Base-by-base conservation (phyloP, 2,329 filamentous ascomycete species). In the Aureobasidium sp. region DNA sequence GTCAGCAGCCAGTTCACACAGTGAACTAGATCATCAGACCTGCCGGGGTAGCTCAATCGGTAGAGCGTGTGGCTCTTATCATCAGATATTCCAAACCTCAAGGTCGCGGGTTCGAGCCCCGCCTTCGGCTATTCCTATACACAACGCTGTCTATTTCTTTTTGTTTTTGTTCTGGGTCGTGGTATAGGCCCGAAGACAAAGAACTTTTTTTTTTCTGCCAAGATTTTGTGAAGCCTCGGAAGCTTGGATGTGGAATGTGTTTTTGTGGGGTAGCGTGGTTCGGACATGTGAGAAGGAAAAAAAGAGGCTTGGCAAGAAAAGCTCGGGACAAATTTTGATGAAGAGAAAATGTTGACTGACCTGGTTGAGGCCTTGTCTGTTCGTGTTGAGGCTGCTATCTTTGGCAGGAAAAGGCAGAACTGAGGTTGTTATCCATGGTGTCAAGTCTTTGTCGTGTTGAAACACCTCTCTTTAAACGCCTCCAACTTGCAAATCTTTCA, bases 41-140 rank as follows among this genome's bases (percentile, higher is more conserved):
- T 64, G 75, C 75, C 74, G 70, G 75, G 75, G 72, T 77, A 77
- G 75, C 76, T 78, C 75, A 77, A 77, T 77, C 75, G 75, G 72
- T 72, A 77, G 74, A 76, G 74, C 74, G 73, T 75, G 73, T 74
- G 76, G 75, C 76, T 76, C 75, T 77, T 77, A 77, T 67, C 58
- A 66, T 27, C 14, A 2, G 2, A 34, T 27, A 56, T 29, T 48
- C 14, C 27, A 27, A 47, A 67, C 65, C 66, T 67, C 65, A 67
- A 67, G 66, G 66, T 67, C 65, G 66, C 62, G 66, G 66, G 66
- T 67, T 65, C 66, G 65, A 66, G 65, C 67, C 65, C 66, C 66
- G 62, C 67, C 66, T 68, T 68, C 66, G 66, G 66, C 66, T 68
- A 64, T 68, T 68, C 66, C 65, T 68, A 67, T 34, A 59, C 39